A percentile compares a stretch with the other conserved stretches of the same genome.
Evolutionary conservation across 306 rosid genomes (phyloP).

Genomic region (Benincasa hispida): DNA sequence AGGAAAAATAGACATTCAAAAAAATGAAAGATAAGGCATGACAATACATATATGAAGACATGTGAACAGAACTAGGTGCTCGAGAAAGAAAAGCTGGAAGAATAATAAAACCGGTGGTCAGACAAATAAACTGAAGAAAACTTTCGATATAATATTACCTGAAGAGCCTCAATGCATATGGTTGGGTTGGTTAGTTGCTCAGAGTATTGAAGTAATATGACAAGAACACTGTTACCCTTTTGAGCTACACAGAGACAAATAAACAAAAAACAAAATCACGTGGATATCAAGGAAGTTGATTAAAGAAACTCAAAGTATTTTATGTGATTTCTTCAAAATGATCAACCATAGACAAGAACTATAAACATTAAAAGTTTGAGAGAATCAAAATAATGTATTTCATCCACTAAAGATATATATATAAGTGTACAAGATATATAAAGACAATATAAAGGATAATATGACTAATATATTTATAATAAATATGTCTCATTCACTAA

Average conservation of each 20-base stretch:
- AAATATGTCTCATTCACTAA: too few species aligned
- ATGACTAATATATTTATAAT: too few species aligned
- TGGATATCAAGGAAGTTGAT: neutral
- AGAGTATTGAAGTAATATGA: conserved; percentile 42
- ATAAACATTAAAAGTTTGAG: too few species aligned
- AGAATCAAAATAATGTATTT: too few species aligned
- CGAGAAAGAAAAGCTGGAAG: conserved; percentile 8
- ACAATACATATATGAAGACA: neutral
- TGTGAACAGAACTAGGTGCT: neutral
- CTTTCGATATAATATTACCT: conserved; percentile 33
- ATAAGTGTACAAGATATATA: too few species aligned
- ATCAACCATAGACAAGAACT: too few species aligned
- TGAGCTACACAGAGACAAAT: conserved; percentile 22
- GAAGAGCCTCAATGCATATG: conserved; percentile 88
- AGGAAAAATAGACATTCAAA: neutral
- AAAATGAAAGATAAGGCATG: neutral
- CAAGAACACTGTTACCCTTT: conserved; percentile 52
- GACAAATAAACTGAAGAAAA: neutral
- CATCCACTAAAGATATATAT: too few species aligned
- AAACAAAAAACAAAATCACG: conserved; percentile 9
- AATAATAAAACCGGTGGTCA: conserved; percentile 8
- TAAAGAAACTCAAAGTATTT: neutral
- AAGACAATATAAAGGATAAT: too few species aligned
- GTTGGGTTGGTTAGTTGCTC: conserved; percentile 42
- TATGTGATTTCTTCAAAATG: neutral